These are phyloP conservation scores for Zoysia pacifica DNA, from an alignment of 176 grass and related monocot species.

Conservation along the genomic window DNA sequence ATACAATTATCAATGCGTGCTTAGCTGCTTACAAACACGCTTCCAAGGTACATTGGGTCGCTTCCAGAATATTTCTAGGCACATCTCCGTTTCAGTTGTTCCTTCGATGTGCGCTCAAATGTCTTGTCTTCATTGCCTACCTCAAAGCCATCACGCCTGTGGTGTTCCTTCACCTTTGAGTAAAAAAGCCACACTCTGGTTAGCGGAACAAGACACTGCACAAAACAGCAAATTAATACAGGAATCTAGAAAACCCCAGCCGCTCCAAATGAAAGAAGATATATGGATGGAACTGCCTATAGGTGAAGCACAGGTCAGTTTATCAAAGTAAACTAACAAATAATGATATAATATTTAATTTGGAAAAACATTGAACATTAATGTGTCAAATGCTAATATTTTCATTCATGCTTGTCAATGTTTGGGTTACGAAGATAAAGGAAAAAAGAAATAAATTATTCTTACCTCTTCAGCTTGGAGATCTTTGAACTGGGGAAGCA, in stretches of 20 bases:
- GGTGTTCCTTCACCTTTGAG: constrained; percentile 71
- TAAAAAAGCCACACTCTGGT: constrained; percentile 8
- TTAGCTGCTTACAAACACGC: neutral
- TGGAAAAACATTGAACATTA: constrained; percentile 10
- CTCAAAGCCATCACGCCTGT: constrained; percentile 92
- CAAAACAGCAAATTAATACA: neutral
- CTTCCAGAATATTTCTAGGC: constrained; percentile 38
- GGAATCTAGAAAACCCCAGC: neutral
- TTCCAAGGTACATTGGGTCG: constrained; percentile 4
- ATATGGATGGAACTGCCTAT: neutral
- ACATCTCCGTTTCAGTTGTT: constrained; percentile 72
- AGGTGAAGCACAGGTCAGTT: neutral
- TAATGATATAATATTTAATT: neutral
- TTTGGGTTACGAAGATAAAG: neutral
- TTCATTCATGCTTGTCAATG: constrained; percentile 1
- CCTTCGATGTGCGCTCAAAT: constrained; percentile 94
- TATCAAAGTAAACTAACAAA: neutral
- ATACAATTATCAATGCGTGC: constrained; percentile 19
- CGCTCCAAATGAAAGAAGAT: neutral
- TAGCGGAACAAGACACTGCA: neutral
- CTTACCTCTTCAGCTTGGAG: constrained; percentile 69
- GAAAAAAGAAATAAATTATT: constrained; percentile 3
- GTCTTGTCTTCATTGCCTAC: constrained; percentile 99
- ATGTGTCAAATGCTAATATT: neutral
- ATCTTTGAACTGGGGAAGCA: constrained; percentile 80